Evolutionary conservation across 1,284 basidiomycete genomes (phyloP), one percentile per base, ranked within the genome.

Genomic region (Takashimella koratensis): DNA sequence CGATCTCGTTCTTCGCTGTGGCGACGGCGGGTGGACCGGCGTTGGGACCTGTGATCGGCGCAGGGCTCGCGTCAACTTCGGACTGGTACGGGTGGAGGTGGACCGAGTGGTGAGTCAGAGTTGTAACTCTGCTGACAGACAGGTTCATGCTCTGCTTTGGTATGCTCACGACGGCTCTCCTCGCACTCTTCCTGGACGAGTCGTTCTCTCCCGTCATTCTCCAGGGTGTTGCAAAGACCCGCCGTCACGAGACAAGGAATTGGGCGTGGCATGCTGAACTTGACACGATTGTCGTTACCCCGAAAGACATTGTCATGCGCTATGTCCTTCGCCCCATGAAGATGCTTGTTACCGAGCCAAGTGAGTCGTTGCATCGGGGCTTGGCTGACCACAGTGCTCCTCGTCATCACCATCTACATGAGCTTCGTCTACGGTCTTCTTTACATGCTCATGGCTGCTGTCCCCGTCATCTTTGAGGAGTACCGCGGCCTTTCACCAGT

Each of bases 361-460:
- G 49, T 51, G 19, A 51, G 49, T 45, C 21, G 16, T 22, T 16
- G 30, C 10, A 13, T 30, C 16, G n/a, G 27, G 13, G 42, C 10
- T 25, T 13, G 25, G 20, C 19, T 36, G 19, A 1, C 11, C 23
- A 27, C 43, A 51, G 49, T 63, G 50, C 61, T 63, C 5, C 47
- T 58, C 40, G 61, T 58, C 19, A 49, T 60, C 45, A 58, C 54
- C 16, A 43, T 58, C 40, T 63, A 60, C 57, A 63, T 63, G 58
- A 50, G 51, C 24, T 63, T 63, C 12, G 61, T 60, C 20, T 63
- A 63, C 47, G 52, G 54, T 6, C 58, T 63, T 21, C 58, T 63
- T 20, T 63, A 63, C 58, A 63, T 63, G 56, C 58, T 63, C 45
- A 60, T 60, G 58, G 49, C 58, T 6, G 61, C 61, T 2, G 19